Evolutionary conservation across 1,139 yeast species (phyloP).

Genomic region (Suhomyces kunorum): DNA sequence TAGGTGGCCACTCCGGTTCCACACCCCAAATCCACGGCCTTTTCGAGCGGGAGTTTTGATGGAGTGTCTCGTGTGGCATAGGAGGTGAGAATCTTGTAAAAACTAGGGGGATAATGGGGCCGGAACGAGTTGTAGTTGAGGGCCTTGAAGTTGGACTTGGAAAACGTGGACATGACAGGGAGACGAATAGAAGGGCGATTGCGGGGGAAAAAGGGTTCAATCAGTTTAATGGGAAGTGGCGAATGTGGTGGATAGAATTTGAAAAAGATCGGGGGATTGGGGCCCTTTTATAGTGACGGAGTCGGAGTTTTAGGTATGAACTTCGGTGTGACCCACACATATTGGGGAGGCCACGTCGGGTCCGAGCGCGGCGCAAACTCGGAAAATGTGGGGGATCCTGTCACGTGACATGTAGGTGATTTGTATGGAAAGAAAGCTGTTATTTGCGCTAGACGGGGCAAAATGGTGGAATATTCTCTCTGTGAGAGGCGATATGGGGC

Average conservation of each 20-base stretch:
- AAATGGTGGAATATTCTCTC: too few relatives aligned
- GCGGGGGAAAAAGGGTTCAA: neutral
- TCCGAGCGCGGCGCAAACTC: too few relatives aligned
- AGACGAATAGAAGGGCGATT: neutral
- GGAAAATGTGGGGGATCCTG: too few relatives aligned
- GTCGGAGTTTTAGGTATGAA: too few relatives aligned
- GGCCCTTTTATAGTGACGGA: too few relatives aligned
- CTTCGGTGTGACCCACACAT: too few relatives aligned
- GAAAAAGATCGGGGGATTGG: neutral
- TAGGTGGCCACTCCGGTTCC: slow-evolving; percentile 46
- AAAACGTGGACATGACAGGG: slow-evolving; percentile 64
- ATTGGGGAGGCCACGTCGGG: too few relatives aligned
- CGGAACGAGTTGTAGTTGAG: slow-evolving; percentile 55
- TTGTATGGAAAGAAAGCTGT: too few relatives aligned
- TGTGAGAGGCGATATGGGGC: too few relatives aligned
- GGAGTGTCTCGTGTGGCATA: slow-evolving; percentile 24
- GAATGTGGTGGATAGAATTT: neutral
- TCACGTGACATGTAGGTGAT: too few relatives aligned
- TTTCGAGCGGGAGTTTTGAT: slow-evolving; percentile 21
- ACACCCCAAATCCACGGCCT: slow-evolving; percentile 41
- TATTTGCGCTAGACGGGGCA: too few relatives aligned
- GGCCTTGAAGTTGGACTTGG: slow-evolving; percentile 59
- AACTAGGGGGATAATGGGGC: slow-evolving; percentile 28
- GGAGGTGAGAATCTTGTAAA: slow-evolving; percentile 23
- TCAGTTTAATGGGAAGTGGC: neutral